These are phyloP conservation scores for Vanilla planifolia DNA, from an alignment of 106 monocot species.

Conservation along the genomic window DNA sequence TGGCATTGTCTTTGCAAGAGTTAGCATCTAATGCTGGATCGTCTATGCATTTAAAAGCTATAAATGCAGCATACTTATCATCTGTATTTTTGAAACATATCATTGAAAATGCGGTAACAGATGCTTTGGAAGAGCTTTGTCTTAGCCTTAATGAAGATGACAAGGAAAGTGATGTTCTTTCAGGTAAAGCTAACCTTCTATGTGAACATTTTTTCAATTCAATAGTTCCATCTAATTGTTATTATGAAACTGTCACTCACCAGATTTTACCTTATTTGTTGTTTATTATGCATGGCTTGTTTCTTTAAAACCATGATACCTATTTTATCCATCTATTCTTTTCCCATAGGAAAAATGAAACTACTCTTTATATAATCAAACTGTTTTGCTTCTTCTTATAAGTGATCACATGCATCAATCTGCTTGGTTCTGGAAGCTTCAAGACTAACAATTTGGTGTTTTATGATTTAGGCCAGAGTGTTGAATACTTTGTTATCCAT, in stretches of 20 bases:
- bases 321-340: background rate
- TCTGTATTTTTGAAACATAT: slow-evolving; percentile 88
- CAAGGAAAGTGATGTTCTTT: slow-evolving; percentile 29
- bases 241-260: background rate
- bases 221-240: background rate
- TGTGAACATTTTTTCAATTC: slow-evolving; percentile 2
- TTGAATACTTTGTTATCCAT: slow-evolving; percentile 64
- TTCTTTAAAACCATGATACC: background rate
- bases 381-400: background rate
- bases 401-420: background rate
- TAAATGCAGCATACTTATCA: slow-evolving; percentile 88
- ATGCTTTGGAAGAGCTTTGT: slow-evolving; percentile 66
- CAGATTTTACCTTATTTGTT: background rate
- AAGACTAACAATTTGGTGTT: slow-evolving; percentile 13
- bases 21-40: slow-evolving; percentile 36
- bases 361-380: background rate
- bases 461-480: slow-evolving; percentile 43
- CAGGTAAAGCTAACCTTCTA: slow-evolving; percentile 54
- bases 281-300: background rate
- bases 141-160: slow-evolving; percentile 61
- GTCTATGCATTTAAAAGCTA: slow-evolving; percentile 47
- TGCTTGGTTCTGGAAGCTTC: background rate
- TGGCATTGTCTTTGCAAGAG: slow-evolving; percentile 87
- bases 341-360: background rate
- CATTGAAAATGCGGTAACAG: slow-evolving; percentile 70